Conservation (phyloP, 352 stramenopile species). For the Pilasporangium apinafurcum region DNA sequence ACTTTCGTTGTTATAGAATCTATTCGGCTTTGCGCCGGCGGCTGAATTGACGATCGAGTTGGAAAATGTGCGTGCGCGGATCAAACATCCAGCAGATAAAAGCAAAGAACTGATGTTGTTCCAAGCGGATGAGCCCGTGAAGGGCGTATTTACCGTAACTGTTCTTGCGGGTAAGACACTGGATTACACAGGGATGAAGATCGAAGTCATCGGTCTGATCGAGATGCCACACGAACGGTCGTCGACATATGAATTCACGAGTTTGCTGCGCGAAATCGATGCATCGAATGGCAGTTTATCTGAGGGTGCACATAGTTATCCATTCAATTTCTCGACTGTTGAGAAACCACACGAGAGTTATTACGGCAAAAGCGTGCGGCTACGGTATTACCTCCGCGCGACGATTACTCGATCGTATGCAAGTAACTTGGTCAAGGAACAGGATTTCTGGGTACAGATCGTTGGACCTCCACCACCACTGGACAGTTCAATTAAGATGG, state of each 20-base stretch:
- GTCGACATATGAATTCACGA: conserved; percentile 90
- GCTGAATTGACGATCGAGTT: conserved; percentile 9
- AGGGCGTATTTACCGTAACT: conserved; percentile 52
- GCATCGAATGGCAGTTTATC: conserved; percentile 66
- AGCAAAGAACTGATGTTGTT: conserved; percentile 45
- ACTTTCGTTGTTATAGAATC: too few species aligned
- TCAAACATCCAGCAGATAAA: conserved; percentile 18
- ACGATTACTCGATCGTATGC: conserved; percentile 90
- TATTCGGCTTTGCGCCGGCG: conserved; percentile 10
- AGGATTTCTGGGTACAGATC: conserved; percentile 92
- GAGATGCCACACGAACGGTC: conserved; percentile 79
- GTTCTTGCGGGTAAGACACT: conserved; percentile 89
- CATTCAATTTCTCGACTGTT: conserved; percentile 93
- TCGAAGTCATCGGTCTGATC: conserved; percentile 95
- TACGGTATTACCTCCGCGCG: conserved; percentile 95
- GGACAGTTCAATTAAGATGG: conserved; percentile 96
- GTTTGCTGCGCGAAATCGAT: conserved; percentile 87
- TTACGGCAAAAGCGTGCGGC: conserved; percentile 91
- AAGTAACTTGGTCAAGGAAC: conserved; percentile 87
- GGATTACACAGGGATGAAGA: conserved; percentile 94
- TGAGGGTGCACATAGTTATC: conserved; percentile 48
- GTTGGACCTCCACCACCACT: conserved; percentile 51
- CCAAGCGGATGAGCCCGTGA: conserved; percentile 44
- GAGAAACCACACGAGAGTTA: conserved; percentile 97
- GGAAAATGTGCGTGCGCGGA: conserved; percentile 2